phyloP scores from a whole-genome alignment of 2,329 filamentous ascomycete genomes.

The Aureobasidium sp. region DNA sequence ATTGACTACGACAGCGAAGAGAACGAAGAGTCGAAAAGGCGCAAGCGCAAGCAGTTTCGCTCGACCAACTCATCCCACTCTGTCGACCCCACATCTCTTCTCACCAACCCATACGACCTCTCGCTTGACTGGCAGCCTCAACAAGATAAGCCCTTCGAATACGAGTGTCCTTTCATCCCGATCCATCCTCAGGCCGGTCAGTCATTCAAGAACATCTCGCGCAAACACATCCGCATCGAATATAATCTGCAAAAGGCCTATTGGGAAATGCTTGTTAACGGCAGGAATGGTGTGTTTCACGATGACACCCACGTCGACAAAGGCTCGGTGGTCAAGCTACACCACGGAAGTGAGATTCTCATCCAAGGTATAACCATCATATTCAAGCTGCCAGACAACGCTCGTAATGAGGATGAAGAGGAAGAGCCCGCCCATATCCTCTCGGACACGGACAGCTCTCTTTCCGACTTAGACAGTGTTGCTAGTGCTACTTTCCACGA shows the following conservation, averaged over 20 bases:
- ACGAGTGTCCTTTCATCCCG: constrained; percentile 46
- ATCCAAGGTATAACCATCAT: constrained; percentile 63
- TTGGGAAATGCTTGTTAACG: constrained; percentile 59
- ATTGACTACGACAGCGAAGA: constrained; percentile 17
- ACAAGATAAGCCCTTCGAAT: constrained; percentile 8
- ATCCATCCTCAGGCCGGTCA: constrained; percentile 63
- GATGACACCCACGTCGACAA: constrained; percentile 45
- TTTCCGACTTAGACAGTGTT: constrained; percentile 17
- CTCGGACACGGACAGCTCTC: constrained; percentile 15
- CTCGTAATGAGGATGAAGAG: constrained; percentile 50
- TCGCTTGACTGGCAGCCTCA: constrained; percentile 9
- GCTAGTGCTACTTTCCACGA: constrained; percentile 39
- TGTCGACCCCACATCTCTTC: constrained; percentile 14
- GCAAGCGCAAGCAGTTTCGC: constrained; percentile 29
- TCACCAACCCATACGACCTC: constrained; percentile 16
- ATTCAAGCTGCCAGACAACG: constrained; percentile 62
- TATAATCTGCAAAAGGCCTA: constrained; percentile 57
- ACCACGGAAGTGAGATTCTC: constrained; percentile 60
- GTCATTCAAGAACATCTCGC: constrained; percentile 65
- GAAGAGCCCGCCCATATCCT: constrained; percentile 23
- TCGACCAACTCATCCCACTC: constrained; percentile 17
- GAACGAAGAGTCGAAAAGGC: constrained; percentile 8
- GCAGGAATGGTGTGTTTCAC: constrained; percentile 62
- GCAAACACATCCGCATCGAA: constrained; percentile 64
- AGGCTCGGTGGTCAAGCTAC: constrained; percentile 50